Conservation (phyloP, 2,329 filamentous ascomycete genomes). For the Microdochium trichocladiopsis region DNA sequence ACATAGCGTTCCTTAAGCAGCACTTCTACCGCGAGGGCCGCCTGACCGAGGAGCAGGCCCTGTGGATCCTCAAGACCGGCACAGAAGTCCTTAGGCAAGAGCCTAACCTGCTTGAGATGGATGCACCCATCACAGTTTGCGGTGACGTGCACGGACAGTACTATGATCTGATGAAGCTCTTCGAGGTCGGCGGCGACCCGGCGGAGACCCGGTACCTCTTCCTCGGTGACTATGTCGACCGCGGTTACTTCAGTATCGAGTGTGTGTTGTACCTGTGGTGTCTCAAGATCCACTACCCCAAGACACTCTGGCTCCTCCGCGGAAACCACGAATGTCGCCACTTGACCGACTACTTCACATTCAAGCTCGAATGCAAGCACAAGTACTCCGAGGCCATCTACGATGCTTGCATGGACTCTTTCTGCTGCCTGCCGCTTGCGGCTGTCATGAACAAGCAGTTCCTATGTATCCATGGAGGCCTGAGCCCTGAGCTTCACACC, state of each 20-base stretch:
- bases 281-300: conserved; percentile 98
- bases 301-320: conserved; percentile 92
- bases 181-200: conserved; percentile 95
- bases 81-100: conserved; percentile 83
- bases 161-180: conserved; percentile 99
- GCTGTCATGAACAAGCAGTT: conserved; percentile 99
- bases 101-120: conserved; percentile 97
- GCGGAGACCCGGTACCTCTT: conserved; percentile 96
- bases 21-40: conserved; percentile 98
- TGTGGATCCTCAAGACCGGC: conserved; percentile 88
- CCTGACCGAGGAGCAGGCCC: conserved; percentile 91
- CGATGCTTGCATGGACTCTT: conserved; percentile 97
- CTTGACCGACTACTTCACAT: conserved; percentile 99
- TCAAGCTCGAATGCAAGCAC: conserved; percentile 99
- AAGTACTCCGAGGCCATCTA: conserved; percentile 97
- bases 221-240: conserved; percentile 94
- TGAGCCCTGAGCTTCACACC: conserved; percentile 93
- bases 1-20: conserved; percentile 92
- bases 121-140: conserved; percentile 96
- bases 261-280: conserved; percentile 97
- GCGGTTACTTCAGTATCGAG: conserved; percentile 98
- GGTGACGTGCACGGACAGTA: conserved; percentile 98
- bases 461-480: conserved; percentile 91
- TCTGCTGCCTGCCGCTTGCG: conserved; percentile 87
- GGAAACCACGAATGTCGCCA: conserved; percentile 99